Conservation (phyloP, 805 yeast genomes). For the Isabelozyma pseudorhagii region DNA sequence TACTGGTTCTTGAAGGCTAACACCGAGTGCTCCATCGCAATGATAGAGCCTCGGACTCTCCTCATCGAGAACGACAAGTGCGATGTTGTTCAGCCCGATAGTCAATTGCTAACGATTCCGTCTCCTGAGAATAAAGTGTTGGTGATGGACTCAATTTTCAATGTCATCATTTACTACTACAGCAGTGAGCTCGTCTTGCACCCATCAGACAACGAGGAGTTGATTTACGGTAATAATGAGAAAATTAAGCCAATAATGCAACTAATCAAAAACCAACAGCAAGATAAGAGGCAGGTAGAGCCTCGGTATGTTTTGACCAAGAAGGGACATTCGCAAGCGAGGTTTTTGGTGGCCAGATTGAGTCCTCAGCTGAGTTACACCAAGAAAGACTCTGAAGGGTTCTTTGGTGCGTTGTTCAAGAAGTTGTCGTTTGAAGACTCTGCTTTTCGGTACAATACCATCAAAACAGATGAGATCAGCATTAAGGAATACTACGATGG, state of each 20-base stretch:
- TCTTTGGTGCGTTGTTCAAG: neutral
- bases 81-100: conserved; percentile 13
- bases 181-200: conserved; percentile 17
- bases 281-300: conserved; percentile 7
- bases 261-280: conserved; percentile 8
- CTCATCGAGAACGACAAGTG: conserved; percentile 2
- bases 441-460: neutral
- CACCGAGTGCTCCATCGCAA: conserved; percentile 13
- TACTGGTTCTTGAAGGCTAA: conserved; percentile 22
- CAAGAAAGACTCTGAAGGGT: neutral
- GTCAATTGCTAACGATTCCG: conserved; percentile 9
- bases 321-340: conserved; percentile 34
- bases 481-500: conserved; percentile 24
- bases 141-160: conserved; percentile 28
- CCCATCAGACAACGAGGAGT: conserved; percentile 22
- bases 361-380: conserved; percentile 15
- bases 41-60: conserved; percentile 30
- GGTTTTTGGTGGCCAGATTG: conserved; percentile 30
- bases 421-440: neutral
- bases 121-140: conserved; percentile 10
- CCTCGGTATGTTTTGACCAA: conserved; percentile 31
- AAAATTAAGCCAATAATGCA: conserved; percentile 5
- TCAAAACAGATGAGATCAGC: conserved; percentile 22
- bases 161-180: conserved; percentile 20
- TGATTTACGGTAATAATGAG: conserved; percentile 8